These are phyloP conservation scores for Nigrospora osmanthi DNA, from an alignment of 2,329 filamentous ascomycete genomes.

Conservation along the genomic window DNA sequence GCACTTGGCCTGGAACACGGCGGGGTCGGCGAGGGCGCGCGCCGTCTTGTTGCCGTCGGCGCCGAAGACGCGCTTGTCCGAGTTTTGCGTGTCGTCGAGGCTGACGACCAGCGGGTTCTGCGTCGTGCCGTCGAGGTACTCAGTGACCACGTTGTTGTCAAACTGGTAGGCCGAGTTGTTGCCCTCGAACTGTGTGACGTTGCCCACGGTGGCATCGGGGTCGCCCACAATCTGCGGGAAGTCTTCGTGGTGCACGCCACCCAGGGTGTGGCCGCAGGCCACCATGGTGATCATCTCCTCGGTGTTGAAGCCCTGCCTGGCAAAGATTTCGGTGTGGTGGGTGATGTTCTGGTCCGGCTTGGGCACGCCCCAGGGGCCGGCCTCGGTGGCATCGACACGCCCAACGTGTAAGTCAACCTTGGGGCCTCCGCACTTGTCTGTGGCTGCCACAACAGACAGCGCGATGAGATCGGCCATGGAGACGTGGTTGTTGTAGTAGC, in stretches of 20 bases:
- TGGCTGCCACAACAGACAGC: conserved; percentile 18
- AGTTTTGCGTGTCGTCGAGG: conserved; percentile 27
- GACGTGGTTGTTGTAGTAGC: conserved; percentile 12
- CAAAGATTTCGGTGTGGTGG: conserved; percentile 17
- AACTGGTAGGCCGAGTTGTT: conserved; percentile 22
- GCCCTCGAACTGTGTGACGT: conserved; percentile 21
- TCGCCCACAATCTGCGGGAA: conserved; percentile 30
- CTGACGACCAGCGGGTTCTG: conserved; percentile 33
- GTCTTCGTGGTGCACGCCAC: conserved; percentile 34
- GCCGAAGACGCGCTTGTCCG: conserved; percentile 33
- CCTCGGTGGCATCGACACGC: conserved; percentile 19
- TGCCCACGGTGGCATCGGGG: conserved; percentile 23
- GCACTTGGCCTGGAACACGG: conserved; percentile 27
- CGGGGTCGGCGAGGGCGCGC: conserved; percentile 24
- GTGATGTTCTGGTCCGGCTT: conserved; percentile 19
- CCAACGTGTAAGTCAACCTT: conserved; percentile 20
- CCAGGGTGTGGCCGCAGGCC: conserved; percentile 26
- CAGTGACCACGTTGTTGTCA: conserved; percentile 33
- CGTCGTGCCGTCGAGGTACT: conserved; percentile 32
- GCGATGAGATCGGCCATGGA: conserved; percentile 23
- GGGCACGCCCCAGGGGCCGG: conserved; percentile 22
- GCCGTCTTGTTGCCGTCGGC: conserved; percentile 37
- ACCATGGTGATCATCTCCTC: conserved; percentile 27
- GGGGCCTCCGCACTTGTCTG: conserved; percentile 12
- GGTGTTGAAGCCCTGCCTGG: conserved; percentile 20